phyloP scores from a whole-genome alignment of 768 basidiomycete genomes.

The button mushroom (Agaricus bisporus) region DNA sequence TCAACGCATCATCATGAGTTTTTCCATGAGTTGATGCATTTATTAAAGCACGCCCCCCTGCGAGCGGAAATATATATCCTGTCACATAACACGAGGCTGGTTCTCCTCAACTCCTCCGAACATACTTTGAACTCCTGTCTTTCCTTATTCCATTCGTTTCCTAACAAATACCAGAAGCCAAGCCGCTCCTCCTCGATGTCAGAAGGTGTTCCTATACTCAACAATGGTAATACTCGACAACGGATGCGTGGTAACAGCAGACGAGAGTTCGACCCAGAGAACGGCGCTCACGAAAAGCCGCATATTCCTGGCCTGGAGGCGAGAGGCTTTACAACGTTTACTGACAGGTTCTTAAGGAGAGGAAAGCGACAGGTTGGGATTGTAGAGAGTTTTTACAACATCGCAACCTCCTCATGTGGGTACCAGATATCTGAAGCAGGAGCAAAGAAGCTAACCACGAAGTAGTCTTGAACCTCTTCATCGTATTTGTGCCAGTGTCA shows the following conservation, averaged over 20 bases:
- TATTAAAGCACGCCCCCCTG: neutral
- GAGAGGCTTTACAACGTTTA: conserved; percentile 21
- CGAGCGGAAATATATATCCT: neutral
- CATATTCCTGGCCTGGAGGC: conserved; percentile 5
- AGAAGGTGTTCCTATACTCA: neutral
- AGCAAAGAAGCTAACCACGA: neutral
- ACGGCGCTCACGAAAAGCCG: neutral
- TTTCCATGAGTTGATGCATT: too few relatives aligned
- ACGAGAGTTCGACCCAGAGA: neutral
- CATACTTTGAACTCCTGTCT: neutral
- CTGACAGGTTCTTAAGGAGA: conserved; percentile 39
- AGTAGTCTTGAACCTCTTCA: conserved; percentile 52
- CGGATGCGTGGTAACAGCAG: neutral
- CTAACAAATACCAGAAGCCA: neutral
- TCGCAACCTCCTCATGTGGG: conserved; percentile 51
- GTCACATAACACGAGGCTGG: conserved; percentile 1
- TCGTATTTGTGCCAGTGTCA: conserved; percentile 53
- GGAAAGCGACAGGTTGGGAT: conserved; percentile 41
- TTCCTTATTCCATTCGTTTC: neutral
- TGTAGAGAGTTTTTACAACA: conserved; percentile 35
- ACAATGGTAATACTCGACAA: neutral
- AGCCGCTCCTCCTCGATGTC: neutral
- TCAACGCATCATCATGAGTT: too few relatives aligned
- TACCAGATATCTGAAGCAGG: neutral
- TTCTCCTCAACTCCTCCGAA: neutral